Evolutionary conservation across 2,329 filamentous ascomycete species (phyloP), one percentile per base, ranked within the genome.

Genomic region (Alternaria panax): DNA sequence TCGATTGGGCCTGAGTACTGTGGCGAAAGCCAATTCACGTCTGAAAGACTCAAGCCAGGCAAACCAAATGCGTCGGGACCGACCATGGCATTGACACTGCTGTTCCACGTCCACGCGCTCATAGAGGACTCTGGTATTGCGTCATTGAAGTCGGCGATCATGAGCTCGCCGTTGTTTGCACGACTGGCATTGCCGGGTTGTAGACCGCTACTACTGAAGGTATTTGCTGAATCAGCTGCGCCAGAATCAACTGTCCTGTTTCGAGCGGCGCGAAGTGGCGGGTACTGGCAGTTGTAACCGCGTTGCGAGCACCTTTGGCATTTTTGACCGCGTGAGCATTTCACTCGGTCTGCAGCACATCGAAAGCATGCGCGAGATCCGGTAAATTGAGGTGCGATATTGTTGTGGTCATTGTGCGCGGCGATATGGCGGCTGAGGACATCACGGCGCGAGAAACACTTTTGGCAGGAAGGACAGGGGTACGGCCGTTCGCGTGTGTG

Each of bases 301-400:
- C 72, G 67, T 12, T 64, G 57, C 22, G 51, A 53, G 52, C 74
- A 75, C 22, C 73, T 61, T 2, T 51, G 51, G 32, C 74, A 76
- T n/a, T 58, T 61, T 12, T 59, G 51, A 9, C 64, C 67, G 30
- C 74, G 71, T 30, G 73, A 70, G 50, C 73, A 76, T 52, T 66
- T 65, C 9, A 73, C 67, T 28, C 73, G 73, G 28, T 72, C 67
- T 11, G 56, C 47, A 5, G 69, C 69, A 55, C 72, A 76, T 46
- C 63, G 57, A 27, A 61, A 55, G 57, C 73, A 75, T 5, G 73
- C 73, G 41, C 72, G 56, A 24, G 56, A 54, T 47, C 36, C 38
- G 18, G 50, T 27, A 14, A 28, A 34, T 16, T 28, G 38, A 9
- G 24, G 4, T 7, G 25, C 24, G 5, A n/a, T 18, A 27, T 50